These are phyloP conservation scores for Malus hybrid DNA, from an alignment of 331 rosid genomes.

Conservation along the genomic window DNA sequence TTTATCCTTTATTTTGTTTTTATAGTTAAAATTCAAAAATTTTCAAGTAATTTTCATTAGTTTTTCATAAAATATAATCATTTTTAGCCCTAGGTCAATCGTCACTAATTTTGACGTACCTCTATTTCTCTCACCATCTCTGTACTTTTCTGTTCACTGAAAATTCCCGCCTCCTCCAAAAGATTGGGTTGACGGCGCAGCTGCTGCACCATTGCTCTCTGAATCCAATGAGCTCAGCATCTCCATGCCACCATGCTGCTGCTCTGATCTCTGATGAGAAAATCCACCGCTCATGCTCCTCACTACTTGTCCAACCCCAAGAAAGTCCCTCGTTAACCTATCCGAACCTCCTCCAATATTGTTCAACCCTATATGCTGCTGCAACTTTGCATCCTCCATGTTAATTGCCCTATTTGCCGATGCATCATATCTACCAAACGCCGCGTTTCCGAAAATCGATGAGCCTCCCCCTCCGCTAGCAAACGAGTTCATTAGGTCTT, in stretches of 20 bases:
- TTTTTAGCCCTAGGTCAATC: not conserved
- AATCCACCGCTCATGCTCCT: conserved; percentile 63
- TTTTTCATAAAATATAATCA: not conserved
- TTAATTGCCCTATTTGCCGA: conserved; percentile 3
- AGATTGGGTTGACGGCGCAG: conserved; percentile 37
- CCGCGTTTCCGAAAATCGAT: conserved; percentile 31
- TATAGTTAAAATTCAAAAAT: too few relatives aligned
- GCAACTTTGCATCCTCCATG: conserved; percentile 19
- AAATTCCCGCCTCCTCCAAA: conserved; percentile 35
- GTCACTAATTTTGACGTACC: conserved; percentile 30
- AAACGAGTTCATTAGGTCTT: conserved; percentile 70
- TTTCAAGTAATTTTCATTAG: too few relatives aligned
- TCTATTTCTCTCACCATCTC: not conserved
- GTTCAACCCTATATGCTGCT: conserved; percentile 1
- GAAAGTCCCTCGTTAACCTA: conserved; percentile 75
- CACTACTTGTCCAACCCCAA: conserved; percentile 85
- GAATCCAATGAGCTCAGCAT: conserved; percentile 22
- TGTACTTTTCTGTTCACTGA: conserved; percentile 10
- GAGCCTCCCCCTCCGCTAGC: conserved; percentile 26
- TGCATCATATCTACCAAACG: conserved; percentile 20
- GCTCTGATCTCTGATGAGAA: conserved; percentile 24
- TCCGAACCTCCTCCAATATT: conserved; percentile 52
- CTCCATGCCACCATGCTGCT: conserved; percentile 13
- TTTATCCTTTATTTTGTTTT: too few relatives aligned
- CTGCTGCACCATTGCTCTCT: conserved; percentile 21